A percentile compares a stretch with the other conserved stretches of the same genome.
These are phyloP conservation scores for Fusarium ambrosium DNA, from an alignment of 2,329 filamentous ascomycete species.

Conservation along the genomic window DNA sequence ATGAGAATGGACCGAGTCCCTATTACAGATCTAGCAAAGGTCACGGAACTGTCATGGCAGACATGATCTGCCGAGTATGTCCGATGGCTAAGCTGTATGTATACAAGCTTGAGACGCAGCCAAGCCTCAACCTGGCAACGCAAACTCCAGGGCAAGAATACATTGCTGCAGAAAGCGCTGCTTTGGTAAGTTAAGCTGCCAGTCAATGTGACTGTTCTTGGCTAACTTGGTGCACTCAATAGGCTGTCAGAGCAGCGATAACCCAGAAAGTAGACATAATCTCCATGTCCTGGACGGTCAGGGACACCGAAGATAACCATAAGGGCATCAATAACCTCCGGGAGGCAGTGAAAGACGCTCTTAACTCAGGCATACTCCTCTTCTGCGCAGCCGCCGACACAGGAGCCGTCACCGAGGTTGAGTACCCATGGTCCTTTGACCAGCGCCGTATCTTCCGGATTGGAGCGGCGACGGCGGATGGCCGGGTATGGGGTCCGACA, in stretches of 20 bases:
- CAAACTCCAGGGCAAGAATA: not conserved
- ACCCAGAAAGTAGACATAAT: not conserved
- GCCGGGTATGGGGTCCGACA: not conserved
- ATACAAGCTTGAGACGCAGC: not conserved
- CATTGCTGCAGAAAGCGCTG: not conserved
- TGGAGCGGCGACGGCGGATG: not conserved
- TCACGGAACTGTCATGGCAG: not conserved
- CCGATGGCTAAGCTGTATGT: not conserved
- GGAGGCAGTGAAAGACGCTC: not conserved
- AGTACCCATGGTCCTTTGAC: not conserved
- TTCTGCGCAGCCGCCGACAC: not conserved
- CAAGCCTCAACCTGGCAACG: not conserved
- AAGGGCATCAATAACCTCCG: not conserved
- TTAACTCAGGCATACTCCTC: not conserved
- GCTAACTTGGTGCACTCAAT: not conserved
- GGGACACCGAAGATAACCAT: not conserved
- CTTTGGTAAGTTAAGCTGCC: not conserved
- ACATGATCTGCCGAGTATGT: not conserved
- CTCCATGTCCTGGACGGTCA: not conserved
- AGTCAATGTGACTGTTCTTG: not conserved
- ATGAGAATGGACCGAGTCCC: not conserved
- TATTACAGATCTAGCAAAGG: not conserved
- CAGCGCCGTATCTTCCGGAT: not conserved
- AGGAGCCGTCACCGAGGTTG: not conserved
- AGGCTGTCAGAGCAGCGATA: not conserved